Conservation (phyloP, 2,329 filamentous ascomycete genomes). For the Plenodomus biglobosus region DNA sequence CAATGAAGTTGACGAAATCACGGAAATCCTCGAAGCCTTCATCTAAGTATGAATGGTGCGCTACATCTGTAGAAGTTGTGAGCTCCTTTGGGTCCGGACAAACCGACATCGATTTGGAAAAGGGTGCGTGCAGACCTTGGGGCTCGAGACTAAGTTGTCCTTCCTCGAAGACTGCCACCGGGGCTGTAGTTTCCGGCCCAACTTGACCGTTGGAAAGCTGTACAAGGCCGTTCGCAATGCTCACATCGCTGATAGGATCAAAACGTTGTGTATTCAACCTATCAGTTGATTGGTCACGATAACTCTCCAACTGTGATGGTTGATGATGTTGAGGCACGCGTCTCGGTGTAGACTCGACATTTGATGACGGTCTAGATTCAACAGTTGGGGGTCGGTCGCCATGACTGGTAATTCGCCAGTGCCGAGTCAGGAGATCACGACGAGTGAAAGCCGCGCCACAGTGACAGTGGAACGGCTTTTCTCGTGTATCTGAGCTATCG, state of each 20-base stretch:
- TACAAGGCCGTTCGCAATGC: background rate
- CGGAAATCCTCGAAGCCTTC: conserved; percentile 35
- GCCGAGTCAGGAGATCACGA: conserved; percentile 34
- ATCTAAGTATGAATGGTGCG: conserved; percentile 16
- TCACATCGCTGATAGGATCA: background rate
- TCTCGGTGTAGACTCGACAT: background rate
- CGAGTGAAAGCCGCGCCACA: conserved; percentile 33
- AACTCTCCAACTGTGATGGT: background rate
- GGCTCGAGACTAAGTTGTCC: background rate
- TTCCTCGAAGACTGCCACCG: conserved; percentile 1
- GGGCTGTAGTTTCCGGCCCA: background rate
- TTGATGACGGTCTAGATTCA: conserved; percentile 9
- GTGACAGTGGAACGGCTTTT: conserved; percentile 34
- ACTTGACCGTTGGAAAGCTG: background rate
- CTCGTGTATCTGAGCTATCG: conserved; percentile 28
- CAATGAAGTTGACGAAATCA: conserved; percentile 38
- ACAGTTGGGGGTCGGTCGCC: conserved; percentile 7
- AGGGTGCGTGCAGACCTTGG: background rate
- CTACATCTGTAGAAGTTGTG: conserved; percentile 8
- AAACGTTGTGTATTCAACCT: background rate
- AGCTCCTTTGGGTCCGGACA: background rate
- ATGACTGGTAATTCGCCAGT: conserved; percentile 35
- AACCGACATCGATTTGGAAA: background rate
- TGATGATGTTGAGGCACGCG: background rate
- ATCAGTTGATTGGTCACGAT: background rate